These are phyloP conservation scores for Penicillium sp. DNA, from an alignment of 2,329 filamentous ascomycete genomes.

Conservation along the genomic window DNA sequence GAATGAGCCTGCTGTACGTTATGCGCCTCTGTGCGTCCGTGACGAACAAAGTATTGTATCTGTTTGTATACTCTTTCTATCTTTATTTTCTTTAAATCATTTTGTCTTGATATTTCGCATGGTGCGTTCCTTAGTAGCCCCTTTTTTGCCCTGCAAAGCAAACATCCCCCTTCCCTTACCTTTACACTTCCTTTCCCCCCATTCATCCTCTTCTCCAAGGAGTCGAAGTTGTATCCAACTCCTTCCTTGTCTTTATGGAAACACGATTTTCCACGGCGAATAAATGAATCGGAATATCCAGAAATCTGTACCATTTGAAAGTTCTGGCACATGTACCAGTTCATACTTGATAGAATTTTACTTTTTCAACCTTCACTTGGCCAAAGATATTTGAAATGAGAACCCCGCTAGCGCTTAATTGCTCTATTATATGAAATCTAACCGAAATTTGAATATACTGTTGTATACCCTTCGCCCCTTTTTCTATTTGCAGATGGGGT, in stretches of 20 bases:
- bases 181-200: not conserved
- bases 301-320: constrained; percentile 11
- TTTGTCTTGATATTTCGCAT: too few relatives aligned
- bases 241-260: not conserved
- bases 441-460: not conserved
- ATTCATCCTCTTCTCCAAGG: not conserved
- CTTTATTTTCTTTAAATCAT: not conserved
- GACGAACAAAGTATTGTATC: constrained; percentile 18
- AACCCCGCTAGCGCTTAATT: not conserved
- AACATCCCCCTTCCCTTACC: not conserved
- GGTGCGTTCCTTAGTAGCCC: not conserved
- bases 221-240: not conserved
- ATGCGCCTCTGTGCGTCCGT: constrained; percentile 21
- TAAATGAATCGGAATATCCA: constrained; percentile 16
- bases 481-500: constrained; percentile 53
- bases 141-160: not conserved
- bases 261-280: constrained; percentile 7
- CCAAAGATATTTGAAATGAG: not conserved
- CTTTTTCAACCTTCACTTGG: not conserved
- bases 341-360: constrained; percentile 10
- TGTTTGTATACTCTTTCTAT: constrained; percentile 7
- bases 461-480: not conserved
- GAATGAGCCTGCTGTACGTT: constrained; percentile 13
- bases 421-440: not conserved
- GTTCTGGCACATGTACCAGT: not conserved